Base-by-base conservation (phyloP, 192 early-diverging fungal genomes). In the Geranomyces michiganensis region DNA sequence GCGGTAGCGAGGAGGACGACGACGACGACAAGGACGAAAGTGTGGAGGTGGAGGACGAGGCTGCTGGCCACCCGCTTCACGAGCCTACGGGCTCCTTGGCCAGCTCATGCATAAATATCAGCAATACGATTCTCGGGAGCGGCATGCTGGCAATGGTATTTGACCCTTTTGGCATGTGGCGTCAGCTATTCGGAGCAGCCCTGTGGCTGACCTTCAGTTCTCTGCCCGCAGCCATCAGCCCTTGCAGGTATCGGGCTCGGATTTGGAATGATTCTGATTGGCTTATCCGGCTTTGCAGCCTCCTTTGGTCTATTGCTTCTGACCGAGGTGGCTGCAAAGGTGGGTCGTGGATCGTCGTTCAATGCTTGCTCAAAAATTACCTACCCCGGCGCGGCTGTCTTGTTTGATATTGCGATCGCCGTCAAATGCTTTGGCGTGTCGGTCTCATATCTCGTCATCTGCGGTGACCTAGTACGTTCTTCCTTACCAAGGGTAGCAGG, bases 361-460 rank as follows among this genome's bases (percentile, higher is more conserved):
- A 96, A 96, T 80, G 87, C 92, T 7, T 85, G 94, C 27, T 88
- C 93, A 7, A 89, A 93, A 71, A 84, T 96, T 51, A 98, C 97
- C 0, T 99, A 94, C 77, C 94, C 96, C 21, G 74, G 75, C 26
- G 93, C 95, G 0, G 93, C 93, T 5, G 81, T 95, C 10, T 89
- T 87, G 51, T 97, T 99, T 68, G 97, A 99, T 69, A 55, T 90
- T 19, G 96, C 97, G n/a, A 97, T 99, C 76, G 94, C 96, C 6
- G 85, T 99, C 74, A 99, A 99, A 71, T 99, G 97, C 72, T 99
- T 99, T 84, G 96, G 96, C 32, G 97, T 98, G 21, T 89, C 90
- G 21, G 88, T 97, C 43, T 93, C 92, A 3, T 99, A 99, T 72
- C 76, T 99, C 33, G 94, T 99, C 46, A 96, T 99, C 59, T 90